Conservation (phyloP, 305 asterid genomes). For the Fraxinus paxiana region DNA sequence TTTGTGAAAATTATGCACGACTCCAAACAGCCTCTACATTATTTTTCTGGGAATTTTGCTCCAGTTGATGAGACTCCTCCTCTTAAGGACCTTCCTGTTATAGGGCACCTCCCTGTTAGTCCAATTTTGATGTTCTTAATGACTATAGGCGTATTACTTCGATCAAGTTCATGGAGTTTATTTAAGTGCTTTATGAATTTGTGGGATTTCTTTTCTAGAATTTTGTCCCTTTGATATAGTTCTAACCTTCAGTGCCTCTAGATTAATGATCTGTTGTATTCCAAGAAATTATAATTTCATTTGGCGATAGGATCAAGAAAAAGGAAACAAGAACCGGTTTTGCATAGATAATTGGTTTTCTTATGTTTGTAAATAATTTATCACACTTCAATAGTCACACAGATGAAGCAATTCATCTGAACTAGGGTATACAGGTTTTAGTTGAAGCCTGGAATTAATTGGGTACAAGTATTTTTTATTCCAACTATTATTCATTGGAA, state of each 20-base stretch:
- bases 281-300: background rate
- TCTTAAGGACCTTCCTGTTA: slow-evolving; percentile 50
- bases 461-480: background rate
- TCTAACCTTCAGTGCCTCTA: background rate
- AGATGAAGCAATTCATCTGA: background rate
- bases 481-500: background rate
- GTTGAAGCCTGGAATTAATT: background rate
- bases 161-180: background rate
- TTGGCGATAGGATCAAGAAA: background rate
- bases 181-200: background rate
- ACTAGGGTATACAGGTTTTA: background rate
- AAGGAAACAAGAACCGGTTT: background rate
- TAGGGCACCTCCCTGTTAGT: slow-evolving; percentile 70
- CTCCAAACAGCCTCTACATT: slow-evolving; percentile 52
- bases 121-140: background rate
- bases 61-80: slow-evolving; percentile 85
- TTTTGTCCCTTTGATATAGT: background rate
- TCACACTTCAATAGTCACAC: background rate
- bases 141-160: background rate
- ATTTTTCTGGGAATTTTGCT: slow-evolving; percentile 61
- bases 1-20: slow-evolving; percentile 64
- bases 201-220: background rate
- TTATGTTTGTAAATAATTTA: background rate
- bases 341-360: background rate
- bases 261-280: background rate